A percentile compares a stretch with the other conserved stretches of the same genome.
phyloP scores from a whole-genome alignment of 1,284 basidiomycete genomes.

The Trametes sp. region DNA sequence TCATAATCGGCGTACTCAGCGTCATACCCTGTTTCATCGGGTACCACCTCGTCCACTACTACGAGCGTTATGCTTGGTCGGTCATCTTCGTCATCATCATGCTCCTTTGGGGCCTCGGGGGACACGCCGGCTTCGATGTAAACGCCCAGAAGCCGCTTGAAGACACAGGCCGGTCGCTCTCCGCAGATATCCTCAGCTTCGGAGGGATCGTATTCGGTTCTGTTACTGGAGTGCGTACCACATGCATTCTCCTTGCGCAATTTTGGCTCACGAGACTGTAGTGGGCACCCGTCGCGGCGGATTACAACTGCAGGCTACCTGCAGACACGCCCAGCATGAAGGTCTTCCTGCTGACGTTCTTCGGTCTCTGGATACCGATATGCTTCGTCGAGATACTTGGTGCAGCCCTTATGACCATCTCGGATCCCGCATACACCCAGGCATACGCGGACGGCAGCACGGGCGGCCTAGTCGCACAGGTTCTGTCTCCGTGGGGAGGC shows the following conservation, averaged over 20 bases:
- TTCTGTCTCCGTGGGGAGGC: conserved; percentile 54
- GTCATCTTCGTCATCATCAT: conserved; percentile 61
- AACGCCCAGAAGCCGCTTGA: conserved; percentile 54
- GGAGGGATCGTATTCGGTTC: conserved; percentile 67
- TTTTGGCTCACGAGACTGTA: conserved; percentile 16
- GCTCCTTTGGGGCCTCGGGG: conserved; percentile 62
- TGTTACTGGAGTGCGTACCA: conserved; percentile 50
- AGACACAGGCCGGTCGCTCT: conserved; percentile 53
- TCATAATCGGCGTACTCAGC: conserved; percentile 52
- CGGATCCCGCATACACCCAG: conserved; percentile 55
- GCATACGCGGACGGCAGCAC: conserved; percentile 58
- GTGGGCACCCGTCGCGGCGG: conserved; percentile 60
- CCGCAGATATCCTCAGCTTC: conserved; percentile 59
- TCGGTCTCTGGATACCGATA: conserved; percentile 64
- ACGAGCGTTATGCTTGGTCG: conserved; percentile 72
- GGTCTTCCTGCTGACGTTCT: conserved; percentile 63
- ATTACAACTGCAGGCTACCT: conserved; percentile 63
- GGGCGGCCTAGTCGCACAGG: conserved; percentile 54
- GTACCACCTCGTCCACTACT: conserved; percentile 62
- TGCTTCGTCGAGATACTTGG: conserved; percentile 63
- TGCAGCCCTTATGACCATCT: conserved; percentile 63
- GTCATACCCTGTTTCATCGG: conserved; percentile 59
- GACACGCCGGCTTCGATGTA: conserved; percentile 57
- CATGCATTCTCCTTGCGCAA: not conserved
- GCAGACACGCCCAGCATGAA: conserved; percentile 51